Evolutionary conservation across 1,139 yeast species (phyloP), one percentile per base, ranked within the genome.

Genomic region (Candida sanyaensis): DNA sequence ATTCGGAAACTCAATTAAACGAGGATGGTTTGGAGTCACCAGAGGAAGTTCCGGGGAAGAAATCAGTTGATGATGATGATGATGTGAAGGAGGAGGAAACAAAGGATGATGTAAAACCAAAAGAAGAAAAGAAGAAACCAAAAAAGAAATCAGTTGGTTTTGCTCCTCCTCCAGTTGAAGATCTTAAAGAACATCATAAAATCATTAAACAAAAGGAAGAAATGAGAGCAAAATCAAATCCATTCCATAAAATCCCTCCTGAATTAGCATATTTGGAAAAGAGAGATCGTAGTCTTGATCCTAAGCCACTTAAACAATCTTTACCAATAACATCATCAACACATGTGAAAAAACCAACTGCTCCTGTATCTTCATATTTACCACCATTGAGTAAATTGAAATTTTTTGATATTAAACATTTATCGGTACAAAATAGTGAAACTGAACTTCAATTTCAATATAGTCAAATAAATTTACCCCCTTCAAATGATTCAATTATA

Each of bases 191-290:
- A 32, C 77, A 71, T 50, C 78, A 72, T 49, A 55, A 60, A 30
- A 51, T 55, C 12, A 49, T 71, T 30, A 61, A 62, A 36, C 47
- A 58, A 36, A 63, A 60, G 13, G 68, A 70, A 43, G 56, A 64
- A 44, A 66, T 63, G 31, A 58, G 60, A 46, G 47, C 55, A 34
- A 59, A 66, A 50, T 55, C 64, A 31, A 67, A 66, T 47, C 69
- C 75, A 2, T 75, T 75, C 61, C 77, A 75, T 43, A 64, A 59
- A 48, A 63, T 73, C n/a, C 80, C 80, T 0, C 71, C 77, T 1
- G 79, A 75, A 55, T 66, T 75, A 43, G 65, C 73, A 4, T 71
- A 75, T 48, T 58, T 75, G 41, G 67, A 69, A 46, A 63, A 62
- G 49, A 64, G 57, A 33, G 39, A 46, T 33, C 44, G 50, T 29